Conservation (phyloP, 768 basidiomycete species). For the Leccinum longicurvipes region DNA sequence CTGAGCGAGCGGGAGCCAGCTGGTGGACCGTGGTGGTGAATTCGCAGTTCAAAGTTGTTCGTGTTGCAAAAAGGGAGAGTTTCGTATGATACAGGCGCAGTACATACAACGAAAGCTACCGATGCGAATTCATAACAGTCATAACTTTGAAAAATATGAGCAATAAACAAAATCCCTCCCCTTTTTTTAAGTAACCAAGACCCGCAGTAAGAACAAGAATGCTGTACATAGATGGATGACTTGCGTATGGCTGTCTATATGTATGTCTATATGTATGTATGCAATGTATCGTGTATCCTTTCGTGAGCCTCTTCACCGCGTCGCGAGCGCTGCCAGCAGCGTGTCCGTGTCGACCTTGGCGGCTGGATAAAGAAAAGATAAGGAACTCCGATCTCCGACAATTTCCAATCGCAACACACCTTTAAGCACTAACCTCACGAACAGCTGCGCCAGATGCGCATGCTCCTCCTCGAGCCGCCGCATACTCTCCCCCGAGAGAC, state of each 20-base stretch:
- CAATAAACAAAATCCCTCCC: not conserved
- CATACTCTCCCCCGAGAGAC: slow-evolving; percentile 58
- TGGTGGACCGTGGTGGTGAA: not conserved
- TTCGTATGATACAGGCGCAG: too few species aligned
- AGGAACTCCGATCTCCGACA: not conserved
- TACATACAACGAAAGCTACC: too few species aligned
- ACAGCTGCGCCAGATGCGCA: slow-evolving; percentile 60
- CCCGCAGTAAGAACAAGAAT: slow-evolving; percentile 1
- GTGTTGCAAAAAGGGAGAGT: too few species aligned
- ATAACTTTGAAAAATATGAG: not conserved
- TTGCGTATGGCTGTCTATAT: not conserved
- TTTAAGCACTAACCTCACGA: slow-evolving; percentile 70
- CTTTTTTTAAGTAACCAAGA: not conserved
- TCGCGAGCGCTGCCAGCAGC: slow-evolving; percentile 54
- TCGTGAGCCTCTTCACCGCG: slow-evolving; percentile 24
- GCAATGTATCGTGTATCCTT: not conserved
- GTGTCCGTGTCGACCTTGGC: slow-evolving; percentile 67
- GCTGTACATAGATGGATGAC: slow-evolving; percentile 4
- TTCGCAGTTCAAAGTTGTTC: not conserved
- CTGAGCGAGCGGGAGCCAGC: slow-evolving; percentile 32
- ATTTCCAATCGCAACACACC: slow-evolving; percentile 40
- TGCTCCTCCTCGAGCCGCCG: slow-evolving; percentile 62
- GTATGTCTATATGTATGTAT: not conserved
- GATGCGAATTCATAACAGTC: not conserved
- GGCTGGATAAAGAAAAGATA: slow-evolving; percentile 33